Percentiles rank a stretch among this genome's conserved stretches.
phyloP scores from a whole-genome alignment of 768 basidiomycete genomes.

The Naganishia vaughanmartiniae region DNA sequence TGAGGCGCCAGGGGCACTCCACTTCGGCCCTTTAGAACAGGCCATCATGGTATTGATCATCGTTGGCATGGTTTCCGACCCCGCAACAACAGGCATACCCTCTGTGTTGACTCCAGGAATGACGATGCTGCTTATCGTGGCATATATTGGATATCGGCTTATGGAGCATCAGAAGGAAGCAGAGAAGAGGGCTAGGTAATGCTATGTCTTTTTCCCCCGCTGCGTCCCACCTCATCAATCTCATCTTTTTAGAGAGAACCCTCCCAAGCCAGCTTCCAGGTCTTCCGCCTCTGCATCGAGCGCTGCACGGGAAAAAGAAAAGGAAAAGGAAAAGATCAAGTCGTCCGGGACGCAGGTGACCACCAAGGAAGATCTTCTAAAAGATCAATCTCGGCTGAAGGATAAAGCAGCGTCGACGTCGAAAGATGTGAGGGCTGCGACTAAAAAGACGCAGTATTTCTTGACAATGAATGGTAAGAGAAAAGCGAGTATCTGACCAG shows the following conservation, averaged over 20 bases:
- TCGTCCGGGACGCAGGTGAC: conserved; percentile 15
- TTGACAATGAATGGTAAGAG: conserved; percentile 47
- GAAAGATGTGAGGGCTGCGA: conserved; percentile 32
- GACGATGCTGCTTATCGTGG: conserved; percentile 46
- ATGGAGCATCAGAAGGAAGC: conserved; percentile 44
- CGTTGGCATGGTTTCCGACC: conserved; percentile 41
- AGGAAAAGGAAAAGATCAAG: conserved; percentile 15
- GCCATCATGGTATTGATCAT: conserved; percentile 42
- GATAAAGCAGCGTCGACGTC: conserved; percentile 20
- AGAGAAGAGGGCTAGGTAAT: conserved; percentile 21
- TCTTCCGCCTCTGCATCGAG: conserved; percentile 35
- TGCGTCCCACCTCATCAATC: no score
- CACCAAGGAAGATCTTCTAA: conserved; percentile 27
- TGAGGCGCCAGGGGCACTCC: conserved; percentile 34
- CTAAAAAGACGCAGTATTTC: conserved; percentile 48
- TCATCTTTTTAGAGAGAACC: conserved; percentile 27
- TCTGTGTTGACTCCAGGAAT: conserved; percentile 44
- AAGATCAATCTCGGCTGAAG: conserved; percentile 27
- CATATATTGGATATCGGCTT: conserved; percentile 47
- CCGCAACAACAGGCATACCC: conserved; percentile 24
- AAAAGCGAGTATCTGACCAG: background rate
- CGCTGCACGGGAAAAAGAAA: conserved; percentile 21
- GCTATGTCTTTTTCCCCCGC: background rate
- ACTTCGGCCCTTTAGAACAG: conserved; percentile 48
- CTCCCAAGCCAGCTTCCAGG: conserved; percentile 32